Percentiles rank a stretch among this genome's conserved stretches.
Conservation (phyloP, 2,329 filamentous ascomycete genomes). For the Exophiala phaeomuriformis region DNA sequence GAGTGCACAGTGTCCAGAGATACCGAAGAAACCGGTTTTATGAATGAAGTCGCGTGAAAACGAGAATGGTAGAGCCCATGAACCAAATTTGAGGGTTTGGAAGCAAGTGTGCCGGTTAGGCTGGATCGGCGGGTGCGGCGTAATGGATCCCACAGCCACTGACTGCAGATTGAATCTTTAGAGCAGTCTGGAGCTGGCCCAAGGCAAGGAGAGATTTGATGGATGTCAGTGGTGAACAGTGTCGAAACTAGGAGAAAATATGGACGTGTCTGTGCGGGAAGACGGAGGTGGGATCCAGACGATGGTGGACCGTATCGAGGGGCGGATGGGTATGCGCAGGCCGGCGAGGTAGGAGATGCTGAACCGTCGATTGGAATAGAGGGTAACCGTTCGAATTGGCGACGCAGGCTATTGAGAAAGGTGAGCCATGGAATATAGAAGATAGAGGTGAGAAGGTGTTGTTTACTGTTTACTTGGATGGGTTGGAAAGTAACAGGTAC, state of each 20-base stretch:
- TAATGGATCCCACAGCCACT: background rate
- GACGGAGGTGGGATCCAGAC: slow-evolving; percentile 11
- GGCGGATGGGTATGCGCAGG: slow-evolving; percentile 6
- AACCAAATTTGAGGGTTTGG: slow-evolving; percentile 11
- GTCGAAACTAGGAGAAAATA: slow-evolving; percentile 11
- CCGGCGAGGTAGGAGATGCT: background rate
- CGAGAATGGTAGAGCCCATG: slow-evolving; percentile 12
- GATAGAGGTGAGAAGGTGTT: background rate
- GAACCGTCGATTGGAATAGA: background rate
- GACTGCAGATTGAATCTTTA: slow-evolving; percentile 2
- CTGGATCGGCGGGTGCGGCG: slow-evolving; percentile 4
- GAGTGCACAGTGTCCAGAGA: slow-evolving; percentile 7
- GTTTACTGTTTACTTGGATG: slow-evolving; percentile 6
- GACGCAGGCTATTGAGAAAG: slow-evolving; percentile 3
- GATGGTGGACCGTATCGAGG: slow-evolving; percentile 14
- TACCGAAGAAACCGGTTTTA: slow-evolving; percentile 11
- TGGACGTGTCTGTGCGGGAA: slow-evolving; percentile 23
- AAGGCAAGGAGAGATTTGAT: slow-evolving; percentile 21
- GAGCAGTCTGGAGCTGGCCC: slow-evolving; percentile 11
- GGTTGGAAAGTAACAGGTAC: background rate
- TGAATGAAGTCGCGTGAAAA: slow-evolving; percentile 19
- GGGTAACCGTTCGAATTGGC: background rate
- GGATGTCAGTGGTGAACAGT: slow-evolving; percentile 9
- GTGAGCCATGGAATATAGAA: background rate
- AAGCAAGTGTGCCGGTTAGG: slow-evolving; percentile 3